These are phyloP conservation scores for Xenosphaeropsis pyriputrescens DNA, from an alignment of 2,329 filamentous ascomycete species.

Conservation along the genomic window DNA sequence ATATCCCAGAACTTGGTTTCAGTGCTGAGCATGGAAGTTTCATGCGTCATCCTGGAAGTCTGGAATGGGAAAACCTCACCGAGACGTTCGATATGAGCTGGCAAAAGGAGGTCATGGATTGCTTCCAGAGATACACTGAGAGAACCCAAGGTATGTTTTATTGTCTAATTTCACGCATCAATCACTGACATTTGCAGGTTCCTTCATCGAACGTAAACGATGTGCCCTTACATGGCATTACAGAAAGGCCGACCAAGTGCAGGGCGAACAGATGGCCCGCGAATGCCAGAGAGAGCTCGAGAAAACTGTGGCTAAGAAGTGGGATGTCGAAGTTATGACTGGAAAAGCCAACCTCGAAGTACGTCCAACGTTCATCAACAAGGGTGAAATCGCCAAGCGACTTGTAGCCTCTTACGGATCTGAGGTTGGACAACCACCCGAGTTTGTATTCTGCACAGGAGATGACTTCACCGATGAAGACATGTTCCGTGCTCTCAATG, in stretches of 20 bases:
- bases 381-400: constrained; percentile 84
- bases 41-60: constrained; percentile 63
- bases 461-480: constrained; percentile 98
- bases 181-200: constrained; percentile 38
- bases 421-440: constrained; percentile 41
- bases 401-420: constrained; percentile 59
- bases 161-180: neutral
- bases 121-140: constrained; percentile 83
- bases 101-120: constrained; percentile 71
- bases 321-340: constrained; percentile 91
- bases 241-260: constrained; percentile 76
- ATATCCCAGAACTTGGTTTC: constrained; percentile 78
- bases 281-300: constrained; percentile 76
- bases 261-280: constrained; percentile 63
- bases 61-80: constrained; percentile 78
- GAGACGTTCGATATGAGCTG: constrained; percentile 83
- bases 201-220: constrained; percentile 87
- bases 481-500: constrained; percentile 75
- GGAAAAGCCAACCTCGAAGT: constrained; percentile 97
- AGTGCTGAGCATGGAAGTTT: constrained; percentile 97
- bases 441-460: constrained; percentile 81
- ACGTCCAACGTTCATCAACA: constrained; percentile 94
- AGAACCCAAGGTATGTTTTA: constrained; percentile 55
- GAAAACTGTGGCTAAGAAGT: constrained; percentile 58
- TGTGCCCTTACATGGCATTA: constrained; percentile 97